Conservation (phyloP, 2,329 filamentous ascomycete species). For the Polychaeton citri region DNA sequence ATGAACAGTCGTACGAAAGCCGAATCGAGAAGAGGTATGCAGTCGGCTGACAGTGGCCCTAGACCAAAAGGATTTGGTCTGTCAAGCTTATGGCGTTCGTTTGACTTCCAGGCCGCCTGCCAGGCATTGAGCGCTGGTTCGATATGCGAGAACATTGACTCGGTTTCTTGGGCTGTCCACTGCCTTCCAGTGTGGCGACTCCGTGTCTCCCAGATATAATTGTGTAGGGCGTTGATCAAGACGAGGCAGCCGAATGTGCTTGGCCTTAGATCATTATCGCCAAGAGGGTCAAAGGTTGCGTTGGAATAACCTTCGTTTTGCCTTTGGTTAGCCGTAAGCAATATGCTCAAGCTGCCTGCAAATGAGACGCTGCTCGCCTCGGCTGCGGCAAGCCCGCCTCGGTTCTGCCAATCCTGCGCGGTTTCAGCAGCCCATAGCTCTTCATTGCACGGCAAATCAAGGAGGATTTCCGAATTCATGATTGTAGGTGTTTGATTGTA, state of each 20-base stretch:
- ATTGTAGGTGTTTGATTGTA: conserved; percentile 88
- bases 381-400: conserved; percentile 58
- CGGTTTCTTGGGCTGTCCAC: conserved; percentile 85
- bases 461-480: conserved; percentile 82
- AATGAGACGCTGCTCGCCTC: conserved; percentile 65
- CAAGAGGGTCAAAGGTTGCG: conserved; percentile 9
- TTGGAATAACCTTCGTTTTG: conserved; percentile 18
- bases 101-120: conserved; percentile 84
- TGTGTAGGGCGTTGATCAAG: conserved; percentile 87
- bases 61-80: conserved; percentile 71
- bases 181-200: conserved; percentile 77
- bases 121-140: conserved; percentile 88
- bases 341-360: conserved; percentile 63
- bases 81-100: conserved; percentile 71
- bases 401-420: conserved; percentile 64
- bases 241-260: conserved; percentile 88
- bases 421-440: conserved; percentile 77
- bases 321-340: conserved; percentile 65
- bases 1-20: conserved; percentile 89
- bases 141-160: conserved; percentile 91
- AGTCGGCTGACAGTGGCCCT: conserved; percentile 75
- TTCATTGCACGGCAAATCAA: conserved; percentile 87
- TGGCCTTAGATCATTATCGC: conserved; percentile 51
- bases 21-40: conserved; percentile 79
- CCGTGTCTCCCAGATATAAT: conserved; percentile 96